Base-by-base conservation (phyloP, 2,329 filamentous ascomycete genomes). In the Talaromyces sp. region DNA sequence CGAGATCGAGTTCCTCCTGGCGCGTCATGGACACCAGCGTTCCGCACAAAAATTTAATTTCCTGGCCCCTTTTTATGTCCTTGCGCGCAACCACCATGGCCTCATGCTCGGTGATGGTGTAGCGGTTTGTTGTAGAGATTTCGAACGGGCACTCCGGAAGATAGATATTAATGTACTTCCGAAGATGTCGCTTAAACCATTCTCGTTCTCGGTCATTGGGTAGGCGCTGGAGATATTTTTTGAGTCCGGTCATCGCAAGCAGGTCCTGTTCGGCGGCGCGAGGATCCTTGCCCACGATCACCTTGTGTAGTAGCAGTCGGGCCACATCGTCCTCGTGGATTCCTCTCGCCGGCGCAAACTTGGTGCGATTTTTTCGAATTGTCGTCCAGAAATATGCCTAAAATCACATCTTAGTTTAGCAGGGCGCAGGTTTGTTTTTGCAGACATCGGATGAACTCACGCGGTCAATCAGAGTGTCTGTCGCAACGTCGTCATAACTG, bases 331-430 rank as follows among this genome's bases (percentile, higher is more conserved):
- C 84, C 65, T 87, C 84, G 59, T 85, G 86, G 57, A 98, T 82
- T 47, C 91, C 91, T 65, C 95, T 88, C 7, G 90, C 92, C 0
- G 92, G 84, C 69, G 91, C 90, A 75, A 96, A 98, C 60, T 91
- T 91, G 60, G 86, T 87, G 64, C 90, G 88, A 71, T 98, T 96
- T 78, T 99, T 99, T 66, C 93, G 93, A 62, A 97, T 96, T 4
- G 86, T 90, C 6, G 93, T 93, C 93, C 95, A 98, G 81, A 95
- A 99, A 77, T 91, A 97, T 10, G 92, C 89, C 93, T 97, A 67
- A 52, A 44, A 22, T 1, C n/a, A n/a, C n/a, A n/a, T n/a, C n/a
- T 63, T 25, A 63, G 55, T 64, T 59, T 59, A 22, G 22, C 61
- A 27, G 28, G 56, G 9, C 13, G 13, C 33, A 36, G 10, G 19